These are phyloP conservation scores for Ophiostoma himal-ulmi DNA, from an alignment of 2,329 filamentous ascomycete genomes.

Conservation along the genomic window DNA sequence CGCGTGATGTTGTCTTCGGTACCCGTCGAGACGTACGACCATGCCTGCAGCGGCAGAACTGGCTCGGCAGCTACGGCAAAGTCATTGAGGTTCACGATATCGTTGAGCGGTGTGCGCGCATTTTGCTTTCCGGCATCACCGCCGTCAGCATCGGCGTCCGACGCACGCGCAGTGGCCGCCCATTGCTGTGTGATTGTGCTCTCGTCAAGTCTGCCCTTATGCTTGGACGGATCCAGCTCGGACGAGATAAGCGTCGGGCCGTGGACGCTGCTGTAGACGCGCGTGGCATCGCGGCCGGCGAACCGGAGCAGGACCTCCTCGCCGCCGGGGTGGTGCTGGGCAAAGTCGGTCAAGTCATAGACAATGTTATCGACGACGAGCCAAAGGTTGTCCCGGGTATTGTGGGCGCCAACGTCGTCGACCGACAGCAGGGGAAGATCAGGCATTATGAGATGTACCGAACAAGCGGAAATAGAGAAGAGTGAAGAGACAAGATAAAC, in stretches of 20 bases:
- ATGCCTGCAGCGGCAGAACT: slow-evolving; percentile 43
- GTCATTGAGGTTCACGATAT: slow-evolving; percentile 37
- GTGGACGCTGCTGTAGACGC: slow-evolving; percentile 47
- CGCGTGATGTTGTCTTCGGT: slow-evolving; percentile 48
- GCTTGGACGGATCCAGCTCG: slow-evolving; percentile 41
- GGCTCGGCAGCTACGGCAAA: slow-evolving; percentile 44
- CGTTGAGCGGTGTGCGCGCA: slow-evolving; percentile 21
- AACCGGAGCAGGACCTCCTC: slow-evolving; percentile 42
- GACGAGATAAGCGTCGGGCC: slow-evolving; percentile 37
- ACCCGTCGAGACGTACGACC: slow-evolving; percentile 52
- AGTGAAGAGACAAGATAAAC: background rate
- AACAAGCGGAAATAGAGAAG: background rate
- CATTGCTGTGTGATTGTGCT: slow-evolving; percentile 32
- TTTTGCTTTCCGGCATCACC: background rate
- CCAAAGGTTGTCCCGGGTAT: slow-evolving; percentile 51
- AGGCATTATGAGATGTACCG: background rate
- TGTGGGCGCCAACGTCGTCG: slow-evolving; percentile 44
- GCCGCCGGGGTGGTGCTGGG: slow-evolving; percentile 39
- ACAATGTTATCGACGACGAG: slow-evolving; percentile 62
- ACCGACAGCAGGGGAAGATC: slow-evolving; percentile 4
- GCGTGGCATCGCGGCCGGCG: slow-evolving; percentile 50
- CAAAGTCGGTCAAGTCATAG: slow-evolving; percentile 64
- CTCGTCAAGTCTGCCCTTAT: slow-evolving; percentile 44
- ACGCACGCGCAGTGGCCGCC: slow-evolving; percentile 21
- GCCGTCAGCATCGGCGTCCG: slow-evolving; percentile 20